phyloP scores from a whole-genome alignment of 768 basidiomycete species.

The Suillus spraguei region DNA sequence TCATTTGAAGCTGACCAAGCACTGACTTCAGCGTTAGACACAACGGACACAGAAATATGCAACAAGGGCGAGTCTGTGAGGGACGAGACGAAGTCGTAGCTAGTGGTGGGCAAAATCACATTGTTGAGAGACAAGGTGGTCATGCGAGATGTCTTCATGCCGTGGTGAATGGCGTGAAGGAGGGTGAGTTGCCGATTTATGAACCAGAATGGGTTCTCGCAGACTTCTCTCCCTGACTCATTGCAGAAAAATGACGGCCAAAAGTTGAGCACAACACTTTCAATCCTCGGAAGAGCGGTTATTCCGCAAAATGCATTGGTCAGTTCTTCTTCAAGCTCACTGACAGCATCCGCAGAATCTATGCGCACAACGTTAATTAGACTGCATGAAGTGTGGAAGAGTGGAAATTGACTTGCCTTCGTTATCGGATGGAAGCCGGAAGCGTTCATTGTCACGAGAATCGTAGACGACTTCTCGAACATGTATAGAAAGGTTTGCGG shows the following conservation, averaged over 20 bases:
- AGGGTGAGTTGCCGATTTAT: conserved; percentile 30
- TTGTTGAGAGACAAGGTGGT: conserved; percentile 29
- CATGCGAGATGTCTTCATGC: conserved; percentile 23
- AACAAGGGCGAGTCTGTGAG: conserved; percentile 28
- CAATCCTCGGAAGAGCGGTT: conserved; percentile 22
- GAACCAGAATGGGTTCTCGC: conserved; percentile 34
- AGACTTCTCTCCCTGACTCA: conserved; percentile 20
- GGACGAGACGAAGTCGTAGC: conserved; percentile 31
- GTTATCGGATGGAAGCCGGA: conserved; percentile 24
- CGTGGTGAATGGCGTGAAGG: conserved; percentile 27
- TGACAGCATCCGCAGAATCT: conserved; percentile 29
- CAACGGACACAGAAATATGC: conserved; percentile 32
- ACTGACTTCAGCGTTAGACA: conserved; percentile 31
- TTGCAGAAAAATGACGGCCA: conserved; percentile 33
- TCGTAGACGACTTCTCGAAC: conserved; percentile 33
- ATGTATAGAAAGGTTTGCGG: conserved; percentile 23
- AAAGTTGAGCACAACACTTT: conserved; percentile 31
- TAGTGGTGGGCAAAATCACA: conserved; percentile 22
- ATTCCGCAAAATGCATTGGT: conserved; percentile 27
- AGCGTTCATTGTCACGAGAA: conserved; percentile 26
- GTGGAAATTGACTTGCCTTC: conserved; percentile 10
- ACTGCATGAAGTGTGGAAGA: not conserved
- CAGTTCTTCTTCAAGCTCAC: conserved; percentile 33
- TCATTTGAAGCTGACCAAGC: conserved; percentile 34
- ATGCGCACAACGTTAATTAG: conserved; percentile 2